These are phyloP conservation scores for Smittium culicis DNA, from an alignment of 371 early-diverging fungal genomes.

Conservation along the genomic window DNA sequence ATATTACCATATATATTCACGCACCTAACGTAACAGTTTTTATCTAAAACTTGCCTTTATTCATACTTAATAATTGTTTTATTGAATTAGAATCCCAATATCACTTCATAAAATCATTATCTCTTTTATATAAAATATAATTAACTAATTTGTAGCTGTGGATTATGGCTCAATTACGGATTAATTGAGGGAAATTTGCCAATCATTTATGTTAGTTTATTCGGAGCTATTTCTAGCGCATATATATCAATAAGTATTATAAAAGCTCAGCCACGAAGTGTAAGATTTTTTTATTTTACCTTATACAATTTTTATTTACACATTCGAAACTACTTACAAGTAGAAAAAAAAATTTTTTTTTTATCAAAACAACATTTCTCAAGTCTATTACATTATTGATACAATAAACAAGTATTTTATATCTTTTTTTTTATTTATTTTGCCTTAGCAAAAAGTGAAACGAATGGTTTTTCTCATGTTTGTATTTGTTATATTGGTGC, in stretches of 20 bases:
- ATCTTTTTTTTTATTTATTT: not conserved
- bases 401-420: not conserved
- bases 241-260: not conserved
- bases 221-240: not conserved
- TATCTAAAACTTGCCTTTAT: not conserved
- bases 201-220: not conserved
- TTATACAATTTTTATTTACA: not conserved
- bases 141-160: not conserved
- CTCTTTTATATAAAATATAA: not conserved
- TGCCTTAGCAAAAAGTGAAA: not conserved
- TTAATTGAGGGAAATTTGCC: not conserved
- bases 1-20: not conserved
- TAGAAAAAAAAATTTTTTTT: not conserved
- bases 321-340: no score
- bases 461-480: not conserved
- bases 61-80: not conserved
- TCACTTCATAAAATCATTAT: not conserved
- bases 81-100: no score
- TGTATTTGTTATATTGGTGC: not conserved
- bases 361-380: not conserved
- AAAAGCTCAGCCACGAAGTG: not conserved
- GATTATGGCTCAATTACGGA: not conserved
- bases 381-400: not conserved
- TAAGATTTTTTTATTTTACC: not conserved
- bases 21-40: not conserved